phyloP scores from a whole-genome alignment of 352 stramenopile species.

The Globisporangium viniferum region DNA sequence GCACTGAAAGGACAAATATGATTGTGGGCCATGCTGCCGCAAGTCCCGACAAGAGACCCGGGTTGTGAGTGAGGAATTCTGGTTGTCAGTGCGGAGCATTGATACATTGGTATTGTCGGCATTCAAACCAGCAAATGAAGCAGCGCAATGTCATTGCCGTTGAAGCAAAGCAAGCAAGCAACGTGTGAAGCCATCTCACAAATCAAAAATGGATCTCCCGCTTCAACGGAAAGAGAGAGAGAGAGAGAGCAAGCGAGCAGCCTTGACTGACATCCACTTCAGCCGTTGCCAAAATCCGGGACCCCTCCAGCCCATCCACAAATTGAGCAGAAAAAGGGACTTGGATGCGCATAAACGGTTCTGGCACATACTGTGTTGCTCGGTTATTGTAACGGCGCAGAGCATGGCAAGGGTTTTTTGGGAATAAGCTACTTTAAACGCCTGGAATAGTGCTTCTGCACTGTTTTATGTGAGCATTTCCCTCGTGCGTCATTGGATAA shows the following conservation, averaged over 20 bases:
- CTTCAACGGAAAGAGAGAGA: too few species aligned
- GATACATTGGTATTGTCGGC: too few species aligned
- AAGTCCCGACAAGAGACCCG: too few species aligned
- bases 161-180: not conserved
- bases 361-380: not conserved
- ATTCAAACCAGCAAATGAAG: too few species aligned
- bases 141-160: not conserved
- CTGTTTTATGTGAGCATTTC: conserved; percentile 2
- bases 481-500: conserved; percentile 5
- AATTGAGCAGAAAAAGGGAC: not conserved
- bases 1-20: too few species aligned
- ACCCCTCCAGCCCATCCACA: not conserved
- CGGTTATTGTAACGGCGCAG: not conserved
- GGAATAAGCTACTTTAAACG: not conserved
- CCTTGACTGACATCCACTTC: not conserved
- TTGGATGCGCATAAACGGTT: not conserved
- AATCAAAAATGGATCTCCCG: not conserved
- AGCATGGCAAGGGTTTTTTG: too few species aligned
- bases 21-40: too few species aligned
- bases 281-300: not conserved
- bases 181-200: not conserved
- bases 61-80: too few species aligned
- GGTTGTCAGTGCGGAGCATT: too few species aligned
- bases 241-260: not conserved
- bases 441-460: not conserved